Evolutionary conservation across 2,329 filamentous ascomycete genomes (phyloP).

Genomic region (Botryotinia convoluta): DNA sequence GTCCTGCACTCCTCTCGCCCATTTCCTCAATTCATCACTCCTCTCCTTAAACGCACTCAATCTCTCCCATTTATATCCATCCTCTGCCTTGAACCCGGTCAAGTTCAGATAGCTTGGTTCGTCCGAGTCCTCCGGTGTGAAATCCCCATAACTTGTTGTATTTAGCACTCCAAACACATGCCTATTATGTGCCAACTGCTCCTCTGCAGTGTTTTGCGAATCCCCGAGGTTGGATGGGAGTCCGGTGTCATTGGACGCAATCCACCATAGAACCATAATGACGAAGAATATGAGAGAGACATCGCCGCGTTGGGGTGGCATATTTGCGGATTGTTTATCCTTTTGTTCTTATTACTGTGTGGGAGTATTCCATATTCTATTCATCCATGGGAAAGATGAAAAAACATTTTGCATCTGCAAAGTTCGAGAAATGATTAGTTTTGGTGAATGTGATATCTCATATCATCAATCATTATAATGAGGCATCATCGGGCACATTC

Average conservation of each 20-base stretch:
- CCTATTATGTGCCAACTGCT: slow-evolving; percentile 52
- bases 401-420: not conserved
- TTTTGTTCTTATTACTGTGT: not conserved
- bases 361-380: slow-evolving; percentile 5
- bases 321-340: slow-evolving; percentile 18
- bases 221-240: slow-evolving; percentile 42
- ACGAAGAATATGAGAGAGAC: slow-evolving; percentile 34
- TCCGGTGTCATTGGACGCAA: slow-evolving; percentile 34
- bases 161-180: slow-evolving; percentile 54
- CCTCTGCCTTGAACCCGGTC: slow-evolving; percentile 70
- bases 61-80: slow-evolving; percentile 77
- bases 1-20: slow-evolving; percentile 44
- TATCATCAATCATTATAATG: not conserved
- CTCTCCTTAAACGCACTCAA: slow-evolving; percentile 63
- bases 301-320: slow-evolving; percentile 35
- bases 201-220: slow-evolving; percentile 44
- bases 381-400: slow-evolving; percentile 2
- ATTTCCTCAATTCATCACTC: slow-evolving; percentile 59
- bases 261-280: slow-evolving; percentile 37
- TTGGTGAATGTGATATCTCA: not conserved
- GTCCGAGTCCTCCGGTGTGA: slow-evolving; percentile 44
- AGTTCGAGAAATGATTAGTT: not conserved
- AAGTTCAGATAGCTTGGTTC: slow-evolving; percentile 59
- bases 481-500: slow-evolving; percentile 7
- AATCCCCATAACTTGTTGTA: slow-evolving; percentile 58